These are phyloP conservation scores for Pulveroboletus sp. DNA, from an alignment of 768 basidiomycete species.

Conservation along the genomic window DNA sequence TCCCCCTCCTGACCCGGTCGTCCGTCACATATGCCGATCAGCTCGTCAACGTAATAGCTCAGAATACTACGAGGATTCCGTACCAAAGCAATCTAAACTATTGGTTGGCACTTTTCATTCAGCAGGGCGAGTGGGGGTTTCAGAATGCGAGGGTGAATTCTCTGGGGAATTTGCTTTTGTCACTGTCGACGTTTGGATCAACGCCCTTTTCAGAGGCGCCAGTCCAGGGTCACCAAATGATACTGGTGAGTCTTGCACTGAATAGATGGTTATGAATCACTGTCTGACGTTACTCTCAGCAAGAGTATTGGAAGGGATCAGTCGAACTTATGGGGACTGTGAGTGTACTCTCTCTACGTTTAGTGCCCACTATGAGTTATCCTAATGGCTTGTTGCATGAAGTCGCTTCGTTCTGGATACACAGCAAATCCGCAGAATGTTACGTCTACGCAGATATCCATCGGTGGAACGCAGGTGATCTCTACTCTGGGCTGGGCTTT, in stretches of 20 bases:
- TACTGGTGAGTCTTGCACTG: background rate
- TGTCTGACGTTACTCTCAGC: background rate
- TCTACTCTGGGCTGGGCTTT: background rate
- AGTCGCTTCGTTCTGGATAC: background rate
- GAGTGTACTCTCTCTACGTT: background rate
- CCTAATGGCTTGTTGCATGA: background rate
- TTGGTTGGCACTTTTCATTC: background rate
- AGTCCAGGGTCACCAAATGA: background rate
- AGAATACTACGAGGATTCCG: background rate
- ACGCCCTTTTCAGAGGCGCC: background rate
- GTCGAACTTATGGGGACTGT: background rate
- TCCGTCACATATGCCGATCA: constrained; percentile 1
- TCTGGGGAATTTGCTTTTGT: constrained; percentile 1
- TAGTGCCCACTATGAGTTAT: background rate
- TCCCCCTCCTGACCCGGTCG: background rate
- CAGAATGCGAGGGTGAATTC: background rate
- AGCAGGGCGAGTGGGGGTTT: background rate
- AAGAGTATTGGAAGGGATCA: background rate
- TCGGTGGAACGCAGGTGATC: background rate
- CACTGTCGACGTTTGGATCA: background rate
- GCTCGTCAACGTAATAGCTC: background rate
- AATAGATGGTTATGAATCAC: background rate
- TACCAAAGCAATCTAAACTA: background rate
- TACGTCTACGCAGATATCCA: background rate
- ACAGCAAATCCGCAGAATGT: background rate